Evolutionary conservation across 768 basidiomycete genomes (phyloP).

Genomic region (Mrakia frigida): DNA sequence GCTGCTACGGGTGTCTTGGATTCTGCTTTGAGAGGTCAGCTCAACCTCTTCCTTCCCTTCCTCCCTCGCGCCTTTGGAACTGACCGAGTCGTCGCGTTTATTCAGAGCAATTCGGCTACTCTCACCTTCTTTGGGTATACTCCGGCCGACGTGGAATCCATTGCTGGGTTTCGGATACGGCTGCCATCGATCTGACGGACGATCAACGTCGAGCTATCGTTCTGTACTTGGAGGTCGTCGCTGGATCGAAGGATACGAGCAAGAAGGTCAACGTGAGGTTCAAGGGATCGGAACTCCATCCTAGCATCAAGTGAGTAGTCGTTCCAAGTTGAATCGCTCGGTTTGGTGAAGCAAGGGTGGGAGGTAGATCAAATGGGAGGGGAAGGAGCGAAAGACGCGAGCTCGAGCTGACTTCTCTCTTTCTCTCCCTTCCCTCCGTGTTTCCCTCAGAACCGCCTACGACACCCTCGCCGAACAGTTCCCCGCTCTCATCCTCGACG

Average conservation of each 20-base stretch:
- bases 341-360: neutral
- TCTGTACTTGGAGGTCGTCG: slow-evolving; percentile 76
- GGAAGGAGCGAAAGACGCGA: neutral
- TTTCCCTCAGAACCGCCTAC: slow-evolving; percentile 2
- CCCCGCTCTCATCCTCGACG: slow-evolving; percentile 60
- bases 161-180: slow-evolving; percentile 87
- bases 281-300: slow-evolving; percentile 55
- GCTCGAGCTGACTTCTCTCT: neutral
- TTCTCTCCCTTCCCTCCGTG: neutral
- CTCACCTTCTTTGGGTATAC: slow-evolving; percentile 92
- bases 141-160: slow-evolving; percentile 98
- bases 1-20: slow-evolving; percentile 86
- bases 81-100: neutral
- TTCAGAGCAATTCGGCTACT: slow-evolving; percentile 78
- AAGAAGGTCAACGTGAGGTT: slow-evolving; percentile 71
- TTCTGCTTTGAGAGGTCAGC: slow-evolving; percentile 57
- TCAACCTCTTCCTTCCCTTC: neutral
- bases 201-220: slow-evolving; percentile 83
- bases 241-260: slow-evolving; percentile 69
- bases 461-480: slow-evolving; percentile 57
- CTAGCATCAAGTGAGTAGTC: slow-evolving; percentile 60
- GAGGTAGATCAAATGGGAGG: neutral
- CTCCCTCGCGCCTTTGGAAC: neutral
- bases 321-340: neutral
- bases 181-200: slow-evolving; percentile 84